Evolutionary conservation across 2,329 filamentous ascomycete species (phyloP), one percentile per base, ranked within the genome.

Genomic region (Colletotrichum phormii): DNA sequence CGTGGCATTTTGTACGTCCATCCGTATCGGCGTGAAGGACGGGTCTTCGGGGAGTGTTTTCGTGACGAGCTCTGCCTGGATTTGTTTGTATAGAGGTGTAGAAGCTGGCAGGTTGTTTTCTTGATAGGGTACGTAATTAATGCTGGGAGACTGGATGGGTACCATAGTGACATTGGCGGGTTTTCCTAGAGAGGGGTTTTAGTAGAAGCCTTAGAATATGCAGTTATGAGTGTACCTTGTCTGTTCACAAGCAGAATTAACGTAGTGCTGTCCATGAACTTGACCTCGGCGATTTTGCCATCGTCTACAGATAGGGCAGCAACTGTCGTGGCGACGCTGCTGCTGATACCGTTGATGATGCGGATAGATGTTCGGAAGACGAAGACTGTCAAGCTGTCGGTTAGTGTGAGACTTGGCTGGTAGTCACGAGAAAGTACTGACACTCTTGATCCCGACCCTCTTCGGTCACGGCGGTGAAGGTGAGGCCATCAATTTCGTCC

Each of bases 231-330:
- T 76, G 54, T 77, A 85, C 87, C 83, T 77, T 78, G 29, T 64
- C 75, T 55, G 79, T 78, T 81, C 87, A 89, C 81, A 2, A 95
- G 86, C 1, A 94, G 76, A 65, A 95, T 84, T 1, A 95, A 79
- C 0, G 83, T 86, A 13, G 86, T 81, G 67, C 93, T 89, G 76
- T 92, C 87, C 55, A 94, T 86, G 77, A 95, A 94, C 78, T 92
- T 91, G 15, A 93, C 80, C 78, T 95, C 92, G 24, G 90, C 80
- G 18, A 92, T 81, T n/a, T 80, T 82, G 12, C 82, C 82, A 6
- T 82, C 77, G 0, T 80, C 82, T 1, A 90, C 80, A 37, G 81
- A 80, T 9, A 90, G 74, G 29, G 80, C 78, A 46, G 84, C 84
- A 4, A 81, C 80, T n/a, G 80, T 79, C 2, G 83, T 83, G 1